Evolutionary conservation across 305 asterid genomes (phyloP).

Genomic region (Fraxinus platypoda): DNA sequence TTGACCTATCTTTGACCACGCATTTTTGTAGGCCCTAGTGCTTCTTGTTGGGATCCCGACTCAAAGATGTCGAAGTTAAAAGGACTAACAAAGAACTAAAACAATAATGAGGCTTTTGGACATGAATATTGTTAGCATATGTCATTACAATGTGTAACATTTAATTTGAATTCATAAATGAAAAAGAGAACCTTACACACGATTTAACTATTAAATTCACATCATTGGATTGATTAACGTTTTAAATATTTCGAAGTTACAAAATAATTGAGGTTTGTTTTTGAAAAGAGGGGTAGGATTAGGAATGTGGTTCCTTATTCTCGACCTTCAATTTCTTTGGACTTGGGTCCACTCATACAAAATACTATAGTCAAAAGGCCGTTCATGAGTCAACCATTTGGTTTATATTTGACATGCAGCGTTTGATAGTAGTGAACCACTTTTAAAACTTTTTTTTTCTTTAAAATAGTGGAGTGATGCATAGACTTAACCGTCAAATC

Average conservation of each 20-base stretch:
- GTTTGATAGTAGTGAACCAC: not conserved
- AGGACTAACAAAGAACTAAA: not conserved
- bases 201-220: too few relatives aligned
- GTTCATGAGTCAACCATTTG: not conserved
- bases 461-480: not conserved
- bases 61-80: too few relatives aligned
- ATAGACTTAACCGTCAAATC: not conserved
- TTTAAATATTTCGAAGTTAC: not conserved
- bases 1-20: not conserved
- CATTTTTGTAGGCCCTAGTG: not conserved
- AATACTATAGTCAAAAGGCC: too few relatives aligned
- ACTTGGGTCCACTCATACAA: not conserved
- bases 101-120: not conserved
- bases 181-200: not conserved
- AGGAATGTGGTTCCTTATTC: not conserved
- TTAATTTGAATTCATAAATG: too few relatives aligned
- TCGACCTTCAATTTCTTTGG: not conserved
- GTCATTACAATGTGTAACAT: not conserved
- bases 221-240: not conserved
- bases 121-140: not conserved
- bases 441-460: too few relatives aligned
- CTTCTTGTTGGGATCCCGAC: too few relatives aligned
- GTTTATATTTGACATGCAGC: not conserved
- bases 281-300: not conserved
- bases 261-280: too few relatives aligned